phyloP scores from a whole-genome alignment of 805 yeast genomes.

The Wickerhamiella spandovensis region DNA sequence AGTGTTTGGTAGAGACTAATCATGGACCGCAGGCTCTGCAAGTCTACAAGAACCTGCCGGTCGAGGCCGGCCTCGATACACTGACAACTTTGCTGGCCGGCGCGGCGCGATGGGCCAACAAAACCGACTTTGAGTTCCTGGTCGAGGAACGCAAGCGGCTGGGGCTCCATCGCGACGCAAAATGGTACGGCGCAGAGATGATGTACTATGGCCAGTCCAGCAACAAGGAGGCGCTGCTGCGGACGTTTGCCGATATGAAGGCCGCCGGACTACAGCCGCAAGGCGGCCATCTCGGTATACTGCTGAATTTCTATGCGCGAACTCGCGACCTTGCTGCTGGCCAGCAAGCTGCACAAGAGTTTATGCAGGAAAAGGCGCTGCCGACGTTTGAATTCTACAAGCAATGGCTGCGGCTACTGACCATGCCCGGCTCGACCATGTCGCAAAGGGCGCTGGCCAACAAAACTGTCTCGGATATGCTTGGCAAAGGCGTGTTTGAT shows the following conservation, averaged over 20 bases:
- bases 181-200: conserved; percentile 23
- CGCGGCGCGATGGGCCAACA: conserved; percentile 11
- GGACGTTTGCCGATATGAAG: conserved; percentile 19
- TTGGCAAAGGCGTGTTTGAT: conserved; percentile 18
- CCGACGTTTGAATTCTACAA: conserved; percentile 16
- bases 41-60: conserved; percentile 20
- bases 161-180: conserved; percentile 6
- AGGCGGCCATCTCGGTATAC: conserved; percentile 18
- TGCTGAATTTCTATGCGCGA: conserved; percentile 13
- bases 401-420: conserved; percentile 15
- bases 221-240: conserved; percentile 27
- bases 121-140: neutral
- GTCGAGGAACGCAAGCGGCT: neutral
- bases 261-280: conserved; percentile 5
- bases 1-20: conserved; percentile 21
- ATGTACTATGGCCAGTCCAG: conserved; percentile 24
- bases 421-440: conserved; percentile 8
- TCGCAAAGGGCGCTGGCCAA: conserved; percentile 5
- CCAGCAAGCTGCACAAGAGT: conserved; percentile 6
- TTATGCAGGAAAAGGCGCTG: conserved; percentile 11
- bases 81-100: conserved; percentile 17
- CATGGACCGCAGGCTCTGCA: conserved; percentile 23
- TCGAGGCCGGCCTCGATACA: conserved; percentile 14
- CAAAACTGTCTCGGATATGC: conserved; percentile 6
- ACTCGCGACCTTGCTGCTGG: conserved; percentile 9